Base-by-base conservation (phyloP, 495 filamentous ascomycete species). In the Chlorociboria aeruginascens region DNA sequence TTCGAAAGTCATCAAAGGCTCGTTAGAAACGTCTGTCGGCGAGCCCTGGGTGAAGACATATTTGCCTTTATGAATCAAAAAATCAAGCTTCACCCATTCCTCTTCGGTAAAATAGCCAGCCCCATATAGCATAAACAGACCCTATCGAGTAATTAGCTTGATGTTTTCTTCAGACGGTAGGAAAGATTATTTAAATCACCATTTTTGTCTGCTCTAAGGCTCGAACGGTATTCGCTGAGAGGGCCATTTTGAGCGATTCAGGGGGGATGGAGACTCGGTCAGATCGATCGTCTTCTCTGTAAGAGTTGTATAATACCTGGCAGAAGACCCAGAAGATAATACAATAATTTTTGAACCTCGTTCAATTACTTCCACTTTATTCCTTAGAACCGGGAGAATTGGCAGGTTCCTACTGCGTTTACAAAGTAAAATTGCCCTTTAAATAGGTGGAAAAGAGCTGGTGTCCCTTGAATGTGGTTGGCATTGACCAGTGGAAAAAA, bases 41-140 rank as follows among this genome's bases (percentile, higher is more conserved):
- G 52, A 52, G 11, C 52, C 56, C 14, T 32, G 9, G 16, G 56
- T 55, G 35, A 55, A 53, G 9, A 59, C 52, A 40, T 59, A 59
- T 40, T 50, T 30, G 8, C 52, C 56, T 34, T 55, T 55, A 45
- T 59, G 52, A 29, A 59, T 48, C 31, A 52, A 39, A 14, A 35
- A 33, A 25, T 59, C 56, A 33, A 55, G 40, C 17, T 55, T 55
- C 31, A 59, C 42, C 56, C 56, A 59, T 50, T 59, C 52, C 14
- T 53, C 50, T 30, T 59, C 52, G 8, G 56, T 59, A 35, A 55
- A 59, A 30, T 59, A 53, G 34, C 30, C 36, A 8, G 56, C 52
- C 53, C 52, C 52, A 40, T 55, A 55, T n/a, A 55, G 49, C 43
- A 59, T 55, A 9, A 38, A 47, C 14, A 59, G 40, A 14, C 50